Conservation (phyloP, 2,329 filamentous ascomycete genomes). For the Alternaria burnsii region DNA sequence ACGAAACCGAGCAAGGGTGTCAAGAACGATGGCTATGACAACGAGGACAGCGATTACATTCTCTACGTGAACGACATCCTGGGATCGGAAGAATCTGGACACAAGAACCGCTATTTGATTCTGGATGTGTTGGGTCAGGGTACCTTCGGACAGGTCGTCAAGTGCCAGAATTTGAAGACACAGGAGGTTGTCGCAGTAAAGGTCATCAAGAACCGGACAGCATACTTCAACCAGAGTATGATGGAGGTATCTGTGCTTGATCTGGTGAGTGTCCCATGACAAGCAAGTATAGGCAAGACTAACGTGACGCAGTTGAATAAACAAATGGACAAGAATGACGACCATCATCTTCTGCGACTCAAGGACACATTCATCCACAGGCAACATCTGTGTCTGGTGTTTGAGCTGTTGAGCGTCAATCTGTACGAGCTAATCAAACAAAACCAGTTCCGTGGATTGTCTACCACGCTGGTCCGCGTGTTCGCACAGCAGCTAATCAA, state of each 20-base stretch:
- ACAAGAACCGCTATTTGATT: constrained; percentile 99
- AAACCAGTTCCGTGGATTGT: constrained; percentile 96
- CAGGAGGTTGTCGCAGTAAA: constrained; percentile 99
- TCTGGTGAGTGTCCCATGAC: constrained; percentile 67
- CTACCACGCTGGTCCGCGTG: constrained; percentile 94
- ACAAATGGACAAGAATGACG: constrained; percentile 98
- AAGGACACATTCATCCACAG: constrained; percentile 99
- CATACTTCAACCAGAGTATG: constrained; percentile 99
- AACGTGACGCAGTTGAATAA: constrained; percentile 77
- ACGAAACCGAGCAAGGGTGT: constrained; percentile 98
- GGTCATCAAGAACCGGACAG: constrained; percentile 98
- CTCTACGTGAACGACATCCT: constrained; percentile 99
- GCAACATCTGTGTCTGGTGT: constrained; percentile 95
- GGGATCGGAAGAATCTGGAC: constrained; percentile 95
- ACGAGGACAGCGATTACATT: constrained; percentile 99
- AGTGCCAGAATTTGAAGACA: constrained; percentile 97
- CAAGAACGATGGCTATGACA: constrained; percentile 99
- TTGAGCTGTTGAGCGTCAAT: constrained; percentile 96
- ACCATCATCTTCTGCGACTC: constrained; percentile 91
- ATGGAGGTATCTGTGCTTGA: constrained; percentile 99
- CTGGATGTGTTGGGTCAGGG: constrained; percentile 96
- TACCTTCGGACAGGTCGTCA: constrained; percentile 98
- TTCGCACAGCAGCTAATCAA: constrained; percentile 97
- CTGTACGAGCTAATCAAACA: constrained; percentile 99
- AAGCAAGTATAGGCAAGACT: constrained; percentile 16